A percentile compares a stretch with the other conserved stretches of the same genome.
Conservation (phyloP, 331 rosid genomes). For the Acacia concinna region DNA sequence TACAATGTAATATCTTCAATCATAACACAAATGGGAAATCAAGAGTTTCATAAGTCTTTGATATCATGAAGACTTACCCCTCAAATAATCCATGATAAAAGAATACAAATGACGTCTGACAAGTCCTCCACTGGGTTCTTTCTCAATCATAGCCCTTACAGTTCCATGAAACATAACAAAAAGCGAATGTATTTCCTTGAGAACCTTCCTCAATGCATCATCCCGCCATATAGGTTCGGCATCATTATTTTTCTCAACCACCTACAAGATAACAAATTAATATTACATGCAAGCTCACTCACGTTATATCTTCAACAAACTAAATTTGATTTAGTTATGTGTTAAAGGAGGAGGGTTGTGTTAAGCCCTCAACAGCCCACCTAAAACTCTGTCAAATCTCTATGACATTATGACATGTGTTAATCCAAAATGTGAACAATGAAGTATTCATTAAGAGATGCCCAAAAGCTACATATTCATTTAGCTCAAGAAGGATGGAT, state of each 20-base stretch:
- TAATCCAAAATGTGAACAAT: not conserved
- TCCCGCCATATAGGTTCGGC: conserved; percentile 77
- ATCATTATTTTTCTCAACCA: conserved; percentile 86
- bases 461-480: not conserved
- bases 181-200: conserved; percentile 86
- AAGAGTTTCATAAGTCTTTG: conserved; percentile 20
- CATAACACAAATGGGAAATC: conserved; percentile 40
- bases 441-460: not conserved
- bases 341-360: not conserved
- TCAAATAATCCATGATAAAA: conserved; percentile 86
- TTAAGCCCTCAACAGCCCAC: too few relatives aligned
- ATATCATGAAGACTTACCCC: conserved; percentile 62
- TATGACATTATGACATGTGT: not conserved
- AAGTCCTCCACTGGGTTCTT: conserved; percentile 77
- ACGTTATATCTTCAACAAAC: not conserved
- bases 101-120: conserved; percentile 74
- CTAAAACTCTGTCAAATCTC: not conserved
- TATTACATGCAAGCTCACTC: conserved; percentile 21
- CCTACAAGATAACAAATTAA: conserved; percentile 46
- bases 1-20: conserved; percentile 81
- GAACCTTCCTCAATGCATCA: conserved; percentile 79
- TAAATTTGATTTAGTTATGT: not conserved
- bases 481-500: not conserved
- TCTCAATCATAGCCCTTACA: conserved; percentile 77
- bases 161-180: conserved; percentile 89